Base-by-base conservation (phyloP, 768 basidiomycete species). In the Aureoboletus auriporus region DNA sequence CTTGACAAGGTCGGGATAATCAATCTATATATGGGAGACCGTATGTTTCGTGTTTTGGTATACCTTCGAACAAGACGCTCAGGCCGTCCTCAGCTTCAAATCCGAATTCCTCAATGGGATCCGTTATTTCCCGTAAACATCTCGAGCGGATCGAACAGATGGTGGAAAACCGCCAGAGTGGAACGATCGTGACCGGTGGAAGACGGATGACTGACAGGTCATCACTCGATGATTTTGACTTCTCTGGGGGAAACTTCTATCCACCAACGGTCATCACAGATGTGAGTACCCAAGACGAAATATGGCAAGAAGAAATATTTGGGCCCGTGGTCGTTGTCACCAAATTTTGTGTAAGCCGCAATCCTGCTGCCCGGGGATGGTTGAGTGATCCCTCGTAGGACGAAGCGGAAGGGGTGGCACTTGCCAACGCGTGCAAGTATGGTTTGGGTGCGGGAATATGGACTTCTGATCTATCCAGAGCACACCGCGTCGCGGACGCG, bases 251-350 rank as follows among this genome's bases (percentile, higher is more conserved):
- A 41, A 76, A 72, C 52, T 93, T 92, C 69, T 90, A 82, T 67
- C 77, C 88, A 5, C 91, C 91, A 0, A 93, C 91, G 0, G 73
- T 93, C 30, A 76, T 93, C 48, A 62, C 71, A 0, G 75, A 82
- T 44, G 75, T 89, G 12, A 68, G 70, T 27, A 65, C 71, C 0
- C 69, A 77, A 30, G 83, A 86, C 53, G 77, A 78, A 40, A 64
- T 91, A 23, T 92, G 89, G 89, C 69, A 78, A 57, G 89, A 93
- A 66, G 90, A 93, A 63, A 73, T 91, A 11, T 92, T 93, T 57
- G 90, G 90, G 2, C 90, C 90, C 1, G 87, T 91, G n/a, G 80
- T 91, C 1, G 78, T 87, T 4, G 75, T 85, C 35, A 81, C 76
- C 44, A 71, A 64, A 43, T 83, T 82, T 56, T 54, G 60, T 38